phyloP scores from a whole-genome alignment of 306 rosid species.

The Cucumis cinereus region DNA sequence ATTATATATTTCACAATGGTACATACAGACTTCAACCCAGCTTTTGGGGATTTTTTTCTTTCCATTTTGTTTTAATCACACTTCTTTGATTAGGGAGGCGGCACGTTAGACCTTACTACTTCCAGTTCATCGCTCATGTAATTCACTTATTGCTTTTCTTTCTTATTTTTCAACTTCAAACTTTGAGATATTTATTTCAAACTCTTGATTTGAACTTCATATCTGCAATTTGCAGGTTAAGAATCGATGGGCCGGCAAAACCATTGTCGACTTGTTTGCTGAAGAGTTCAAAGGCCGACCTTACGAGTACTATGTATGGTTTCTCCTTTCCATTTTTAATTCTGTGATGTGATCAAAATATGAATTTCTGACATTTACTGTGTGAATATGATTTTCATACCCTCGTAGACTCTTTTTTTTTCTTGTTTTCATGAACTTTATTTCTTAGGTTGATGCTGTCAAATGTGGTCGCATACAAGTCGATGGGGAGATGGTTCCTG shows the following conservation, averaged over 20 bases:
- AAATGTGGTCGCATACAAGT: conserved; percentile 46
- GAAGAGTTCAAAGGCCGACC: conserved; percentile 90
- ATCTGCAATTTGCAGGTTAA: conserved; percentile 43
- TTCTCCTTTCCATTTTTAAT: neutral
- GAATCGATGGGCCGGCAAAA: conserved; percentile 89
- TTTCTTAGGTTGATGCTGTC: conserved; percentile 37
- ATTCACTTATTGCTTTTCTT: neutral
- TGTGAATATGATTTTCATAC: neutral
- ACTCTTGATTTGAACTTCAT: neutral
- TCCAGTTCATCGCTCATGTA: conserved; percentile 82
- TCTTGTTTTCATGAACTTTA: neutral
- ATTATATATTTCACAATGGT: conserved; percentile 66
- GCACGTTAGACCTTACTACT: conserved; percentile 76
- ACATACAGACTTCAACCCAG: conserved; percentile 1
- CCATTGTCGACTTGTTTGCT: conserved; percentile 71
- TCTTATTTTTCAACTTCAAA: neutral
- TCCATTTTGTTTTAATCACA: conserved; percentile 10
- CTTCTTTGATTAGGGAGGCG: conserved; percentile 52
- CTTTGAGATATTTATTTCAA: neutral
- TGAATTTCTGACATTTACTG: neutral
- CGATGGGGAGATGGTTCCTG: conserved; percentile 36
- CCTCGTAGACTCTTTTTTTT: neutral
- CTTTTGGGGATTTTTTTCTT: neutral
- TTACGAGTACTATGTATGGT: conserved; percentile 65
- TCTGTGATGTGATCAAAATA: neutral